These are phyloP conservation scores for Fusarium ambrosium DNA, from an alignment of 2,329 filamentous ascomycete species.

Conservation along the genomic window DNA sequence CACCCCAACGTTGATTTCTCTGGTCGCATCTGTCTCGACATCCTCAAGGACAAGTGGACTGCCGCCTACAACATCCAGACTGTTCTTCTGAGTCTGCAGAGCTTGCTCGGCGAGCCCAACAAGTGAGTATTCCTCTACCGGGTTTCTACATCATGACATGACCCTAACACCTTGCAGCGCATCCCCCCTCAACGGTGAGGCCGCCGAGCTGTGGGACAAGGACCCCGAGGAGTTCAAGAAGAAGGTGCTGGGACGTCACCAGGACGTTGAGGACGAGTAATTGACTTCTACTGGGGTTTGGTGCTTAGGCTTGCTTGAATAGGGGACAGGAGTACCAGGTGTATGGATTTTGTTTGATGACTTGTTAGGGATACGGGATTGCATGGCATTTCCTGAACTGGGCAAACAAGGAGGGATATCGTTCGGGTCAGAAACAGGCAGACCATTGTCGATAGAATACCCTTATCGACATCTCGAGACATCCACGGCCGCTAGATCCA, in stretches of 20 bases:
- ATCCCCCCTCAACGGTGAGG: conserved; percentile 95
- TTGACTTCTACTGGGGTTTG: conserved; percentile 17
- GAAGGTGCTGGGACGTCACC: conserved; percentile 74
- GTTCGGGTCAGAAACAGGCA: conserved; percentile 42
- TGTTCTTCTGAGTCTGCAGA: conserved; percentile 93
- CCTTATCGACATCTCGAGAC: conserved; percentile 44
- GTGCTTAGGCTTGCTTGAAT: conserved; percentile 43
- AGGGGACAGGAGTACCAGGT: conserved; percentile 60
- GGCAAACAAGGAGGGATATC: conserved; percentile 35
- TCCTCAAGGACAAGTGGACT: conserved; percentile 99
- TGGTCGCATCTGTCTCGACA: conserved; percentile 96
- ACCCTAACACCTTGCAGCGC: conserved; percentile 68
- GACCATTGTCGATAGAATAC: conserved; percentile 46
- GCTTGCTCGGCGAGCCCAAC: conserved; percentile 95
- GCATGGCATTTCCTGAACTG: conserved; percentile 48
- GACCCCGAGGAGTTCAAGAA: conserved; percentile 89
- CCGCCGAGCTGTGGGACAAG: conserved; percentile 95
- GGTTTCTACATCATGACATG: neutral
- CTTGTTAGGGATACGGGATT: conserved; percentile 52
- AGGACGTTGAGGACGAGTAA: conserved; percentile 75
- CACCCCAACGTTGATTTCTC: conserved; percentile 99
- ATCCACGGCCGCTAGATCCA: conserved; percentile 40
- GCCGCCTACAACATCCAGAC: conserved; percentile 97
- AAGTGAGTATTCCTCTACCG: conserved; percentile 75
- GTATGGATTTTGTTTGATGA: conserved; percentile 48